These are phyloP conservation scores for Debaryomycetaceae sp. DNA, from an alignment of 1,139 yeast genomes.

Conservation along the genomic window DNA sequence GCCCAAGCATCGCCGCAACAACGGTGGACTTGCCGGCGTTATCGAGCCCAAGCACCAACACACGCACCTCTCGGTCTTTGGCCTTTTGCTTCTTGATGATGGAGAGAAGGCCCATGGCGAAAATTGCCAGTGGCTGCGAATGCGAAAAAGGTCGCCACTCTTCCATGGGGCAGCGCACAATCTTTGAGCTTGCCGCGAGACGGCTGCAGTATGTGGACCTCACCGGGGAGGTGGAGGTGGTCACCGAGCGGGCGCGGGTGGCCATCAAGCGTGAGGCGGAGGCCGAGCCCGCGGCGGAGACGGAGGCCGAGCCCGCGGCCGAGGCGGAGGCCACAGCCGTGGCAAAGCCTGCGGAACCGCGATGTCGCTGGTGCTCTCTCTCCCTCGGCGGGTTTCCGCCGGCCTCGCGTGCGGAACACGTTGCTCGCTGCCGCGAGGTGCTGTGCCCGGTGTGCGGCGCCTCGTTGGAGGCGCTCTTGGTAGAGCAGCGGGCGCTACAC, in stretches of 20 bases:
- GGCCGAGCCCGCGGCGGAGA: slow-evolving; percentile 1
- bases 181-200: slow-evolving; percentile 6
- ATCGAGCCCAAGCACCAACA: slow-evolving; percentile 78
- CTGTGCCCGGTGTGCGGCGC: slow-evolving; percentile 6
- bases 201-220: slow-evolving; percentile 4
- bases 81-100: slow-evolving; percentile 78
- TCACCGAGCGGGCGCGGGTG: not conserved
- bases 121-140: not conserved
- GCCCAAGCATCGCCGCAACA: slow-evolving; percentile 58
- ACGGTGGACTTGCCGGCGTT: slow-evolving; percentile 87
- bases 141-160: slow-evolving; percentile 1
- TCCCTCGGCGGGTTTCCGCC: not conserved
- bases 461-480: not conserved
- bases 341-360: no score
- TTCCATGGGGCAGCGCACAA: slow-evolving; percentile 6
- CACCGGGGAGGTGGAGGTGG: slow-evolving; percentile 3
- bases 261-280: not conserved
- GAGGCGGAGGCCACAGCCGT: slow-evolving; percentile 2
- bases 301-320: not conserved
- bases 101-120: slow-evolving; percentile 73
- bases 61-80: slow-evolving; percentile 73
- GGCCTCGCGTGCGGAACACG: slow-evolving; percentile 5
- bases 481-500: slow-evolving; percentile 5
- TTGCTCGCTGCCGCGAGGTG: slow-evolving; percentile 5
- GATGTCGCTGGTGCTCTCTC: slow-evolving; percentile 6